Base-by-base conservation (phyloP, 2,329 filamentous ascomycete genomes). In the Dryadomyces quercus-mongolicae region DNA sequence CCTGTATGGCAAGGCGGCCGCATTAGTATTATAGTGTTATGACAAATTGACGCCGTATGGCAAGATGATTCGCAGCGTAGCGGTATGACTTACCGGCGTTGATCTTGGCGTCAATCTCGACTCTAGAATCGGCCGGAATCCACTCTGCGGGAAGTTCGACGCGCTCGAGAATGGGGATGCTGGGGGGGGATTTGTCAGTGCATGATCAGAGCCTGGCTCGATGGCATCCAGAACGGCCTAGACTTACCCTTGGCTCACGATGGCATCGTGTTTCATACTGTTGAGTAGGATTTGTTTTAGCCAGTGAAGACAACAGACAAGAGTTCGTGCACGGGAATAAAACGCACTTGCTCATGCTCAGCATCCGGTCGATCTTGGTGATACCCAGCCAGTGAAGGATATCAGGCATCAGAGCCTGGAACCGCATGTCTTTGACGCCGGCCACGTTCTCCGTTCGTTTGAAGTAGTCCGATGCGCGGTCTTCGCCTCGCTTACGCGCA, bases 51-150 rank as follows among this genome's bases (percentile, higher is more conserved):
- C 22, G 34, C 31, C 25, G n/a, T n/a, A n/a, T n/a, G n/a, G n/a
- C n/a, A n/a, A n/a, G n/a, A n/a, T n/a, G n/a, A 40, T 49, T 49
- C 12, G 34, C 38, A 18, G 18, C 7, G 31, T 34, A 12, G 18
- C 20, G 12, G 22, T 5, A n/a, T n/a, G n/a, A 44, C 81, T 70
- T 71, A 89, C 86, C 93, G 57, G 92, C 90, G 62, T 92, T 93
- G 66, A 97, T 96, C 75, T 97, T 97, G 56, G 93, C 93, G 69
- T 97, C 93, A 65, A 97, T 98, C 70, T 98, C 93, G n/a, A 97
- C 93, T 60, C 92, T 78, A 53, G 90, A 95, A 70, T 97, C 93
- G 59, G 85, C 88, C 13, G 93, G 93, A 62, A 97, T 96, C 80
- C 93, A 83, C 36, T 93, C 86, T 60, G 95, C 89, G 4, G 92